Percentiles rank a stretch among this genome's conserved stretches.
These are phyloP conservation scores for Gossypium sturtianum DNA, from an alignment of 345 rosid species.

Conservation along the genomic window DNA sequence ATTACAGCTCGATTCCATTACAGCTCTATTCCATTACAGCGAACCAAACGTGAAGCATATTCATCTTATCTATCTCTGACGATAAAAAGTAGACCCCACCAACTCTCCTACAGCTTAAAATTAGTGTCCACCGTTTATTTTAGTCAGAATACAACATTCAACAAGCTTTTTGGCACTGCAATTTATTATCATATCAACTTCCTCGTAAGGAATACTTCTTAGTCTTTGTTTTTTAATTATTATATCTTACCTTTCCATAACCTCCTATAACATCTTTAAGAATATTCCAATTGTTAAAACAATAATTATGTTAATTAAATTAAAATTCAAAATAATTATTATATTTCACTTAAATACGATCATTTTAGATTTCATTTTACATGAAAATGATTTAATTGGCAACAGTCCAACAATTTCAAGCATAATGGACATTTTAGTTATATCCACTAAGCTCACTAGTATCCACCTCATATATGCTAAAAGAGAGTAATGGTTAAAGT, in stretches of 20 bases:
- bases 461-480: too few relatives aligned
- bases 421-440: not conserved
- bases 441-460: not conserved
- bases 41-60: too few relatives aligned
- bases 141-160: too few relatives aligned
- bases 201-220: not conserved
- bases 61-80: not conserved
- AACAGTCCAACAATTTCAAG: not conserved
- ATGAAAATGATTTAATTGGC: not conserved
- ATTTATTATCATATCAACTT: not conserved
- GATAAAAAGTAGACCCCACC: not conserved
- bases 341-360: not conserved
- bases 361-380: not conserved
- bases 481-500: too few relatives aligned
- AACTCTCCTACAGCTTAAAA: not conserved
- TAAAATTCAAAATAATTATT: not conserved
- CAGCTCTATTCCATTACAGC: too few relatives aligned
- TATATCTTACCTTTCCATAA: not conserved
- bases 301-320: too few relatives aligned
- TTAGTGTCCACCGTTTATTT: too few relatives aligned
- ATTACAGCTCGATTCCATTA: too few relatives aligned
- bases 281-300: too few relatives aligned
- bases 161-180: too few relatives aligned
- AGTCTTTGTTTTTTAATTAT: not conserved
- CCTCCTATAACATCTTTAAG: too few relatives aligned